Evolutionary conservation across 2,329 filamentous ascomycete genomes (phyloP), one percentile per base, ranked within the genome.

Genomic region (Samsoniella hepiali): DNA sequence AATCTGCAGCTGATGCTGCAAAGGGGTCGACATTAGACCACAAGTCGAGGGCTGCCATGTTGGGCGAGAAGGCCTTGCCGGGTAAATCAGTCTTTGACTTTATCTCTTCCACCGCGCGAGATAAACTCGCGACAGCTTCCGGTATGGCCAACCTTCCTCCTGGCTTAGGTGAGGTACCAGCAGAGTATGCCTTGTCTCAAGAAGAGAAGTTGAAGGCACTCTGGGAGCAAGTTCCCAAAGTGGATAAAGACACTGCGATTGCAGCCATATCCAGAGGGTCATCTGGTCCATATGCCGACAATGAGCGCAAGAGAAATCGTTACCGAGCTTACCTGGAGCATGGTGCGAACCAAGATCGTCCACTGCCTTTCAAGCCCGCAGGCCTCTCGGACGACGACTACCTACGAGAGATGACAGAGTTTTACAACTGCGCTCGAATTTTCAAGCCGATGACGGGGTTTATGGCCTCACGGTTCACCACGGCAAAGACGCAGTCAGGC

Each of bases 21-120:
- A 93, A 89, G 74, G 80, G 85, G 2, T 95, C 91, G 0, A 86
- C 82, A 1, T 82, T 96, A 9, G 87, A 96, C 72, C 88, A 91
- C 0, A 88, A 86, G 71, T 82, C 89, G 49, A 87, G 95, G 66
- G 93, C 93, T 13, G 87, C 87, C 4, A 81, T 96, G 1, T 82
- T 98, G 1, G 93, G 93, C 42, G 94, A 97, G 77, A 81, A 85
- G 45, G 66, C 69, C 42, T 79, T 98, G 0, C 93, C 93, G 0
- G 91, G 92, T 0, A 97, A 98, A 77, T 98, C 95, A 0, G 88
- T 99, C 3, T 99, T 98, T 74, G 93, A 98, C 76, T 99, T 91
- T 75, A 83, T 99, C 67, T 91, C 91, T 0, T 82, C 91, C 0
- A 84, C 90, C 40, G 87, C 91, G 3, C 87, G 95, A 65, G 89